Evolutionary conservation across 169 alveolate genomes (phyloP).

Genomic region (Plasmodium fragile): DNA sequence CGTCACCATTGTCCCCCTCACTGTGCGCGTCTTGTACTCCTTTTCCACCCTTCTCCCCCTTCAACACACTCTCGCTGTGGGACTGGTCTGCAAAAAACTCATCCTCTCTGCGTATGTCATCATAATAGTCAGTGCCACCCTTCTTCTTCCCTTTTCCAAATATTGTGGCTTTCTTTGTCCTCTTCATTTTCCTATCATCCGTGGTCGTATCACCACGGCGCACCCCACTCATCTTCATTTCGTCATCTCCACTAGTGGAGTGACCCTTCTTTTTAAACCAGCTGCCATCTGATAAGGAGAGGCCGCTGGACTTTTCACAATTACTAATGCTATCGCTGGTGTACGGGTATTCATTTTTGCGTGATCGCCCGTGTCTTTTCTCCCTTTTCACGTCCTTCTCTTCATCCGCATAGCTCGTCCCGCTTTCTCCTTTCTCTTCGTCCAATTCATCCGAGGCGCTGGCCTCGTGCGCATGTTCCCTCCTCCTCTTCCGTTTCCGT

Average conservation of each 20-base stretch:
- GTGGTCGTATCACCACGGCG: background rate
- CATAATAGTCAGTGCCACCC: background rate
- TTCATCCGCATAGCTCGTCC: background rate
- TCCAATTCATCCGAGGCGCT: background rate
- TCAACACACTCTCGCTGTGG: background rate
- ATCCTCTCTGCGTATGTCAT: background rate
- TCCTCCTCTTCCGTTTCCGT: background rate
- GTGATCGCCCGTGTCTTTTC: background rate
- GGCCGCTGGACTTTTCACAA: background rate
- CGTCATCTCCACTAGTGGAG: background rate
- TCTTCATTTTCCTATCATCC: background rate
- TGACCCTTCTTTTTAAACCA: background rate
- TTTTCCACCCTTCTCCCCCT: background rate
- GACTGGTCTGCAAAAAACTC: background rate
- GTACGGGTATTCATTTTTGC: background rate
- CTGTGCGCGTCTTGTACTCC: background rate
- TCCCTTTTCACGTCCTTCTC: background rate
- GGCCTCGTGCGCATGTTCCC: background rate
- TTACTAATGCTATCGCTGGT: background rate
- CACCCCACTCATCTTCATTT: background rate
- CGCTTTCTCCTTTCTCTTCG: background rate
- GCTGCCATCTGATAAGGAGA: background rate
- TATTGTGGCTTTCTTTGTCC: background rate
- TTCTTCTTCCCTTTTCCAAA: background rate
- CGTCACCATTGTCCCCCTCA: background rate